phyloP scores from a whole-genome alignment of 2,329 filamentous ascomycete species.

The Hymenoscyphus occultus region DNA sequence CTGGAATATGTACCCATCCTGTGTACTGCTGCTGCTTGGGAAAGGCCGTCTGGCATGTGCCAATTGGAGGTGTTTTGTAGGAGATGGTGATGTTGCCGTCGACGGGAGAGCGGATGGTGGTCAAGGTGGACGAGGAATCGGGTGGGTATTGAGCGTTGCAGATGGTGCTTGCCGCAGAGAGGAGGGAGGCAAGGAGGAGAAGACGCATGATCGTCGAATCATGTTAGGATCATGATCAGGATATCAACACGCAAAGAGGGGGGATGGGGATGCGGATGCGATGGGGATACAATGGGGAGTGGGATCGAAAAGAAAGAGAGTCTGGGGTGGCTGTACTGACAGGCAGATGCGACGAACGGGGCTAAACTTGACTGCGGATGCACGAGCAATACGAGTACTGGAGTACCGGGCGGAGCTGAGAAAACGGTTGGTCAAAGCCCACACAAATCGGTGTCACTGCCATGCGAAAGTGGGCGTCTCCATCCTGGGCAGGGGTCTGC shows the following conservation, averaged over 20 bases:
- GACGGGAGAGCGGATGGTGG: slow-evolving; percentile 59
- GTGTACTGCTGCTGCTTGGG: slow-evolving; percentile 65
- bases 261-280: no score
- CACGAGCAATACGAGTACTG: no score
- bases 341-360: no score
- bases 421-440: not conserved
- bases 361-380: no score
- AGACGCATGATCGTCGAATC: slow-evolving; percentile 32
- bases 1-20: slow-evolving; percentile 65
- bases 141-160: slow-evolving; percentile 39
- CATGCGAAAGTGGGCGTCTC: not conserved
- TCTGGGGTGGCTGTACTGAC: no score
- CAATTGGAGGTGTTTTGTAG: slow-evolving; percentile 60
- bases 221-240: slow-evolving; percentile 23
- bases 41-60: slow-evolving; percentile 64
- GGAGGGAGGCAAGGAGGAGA: slow-evolving; percentile 25
- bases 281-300: no score
- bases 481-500: not conserved
- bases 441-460: no score
- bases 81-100: slow-evolving; percentile 62
- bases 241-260: no score
- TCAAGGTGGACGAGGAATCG: slow-evolving; percentile 42
- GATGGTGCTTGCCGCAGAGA: slow-evolving; percentile 16
- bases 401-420: not conserved
- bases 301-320: not conserved